A percentile compares a stretch with the other conserved stretches of the same genome.
Evolutionary conservation across 2,329 filamentous ascomycete genomes (phyloP).

Genomic region (Penicillium sp.): DNA sequence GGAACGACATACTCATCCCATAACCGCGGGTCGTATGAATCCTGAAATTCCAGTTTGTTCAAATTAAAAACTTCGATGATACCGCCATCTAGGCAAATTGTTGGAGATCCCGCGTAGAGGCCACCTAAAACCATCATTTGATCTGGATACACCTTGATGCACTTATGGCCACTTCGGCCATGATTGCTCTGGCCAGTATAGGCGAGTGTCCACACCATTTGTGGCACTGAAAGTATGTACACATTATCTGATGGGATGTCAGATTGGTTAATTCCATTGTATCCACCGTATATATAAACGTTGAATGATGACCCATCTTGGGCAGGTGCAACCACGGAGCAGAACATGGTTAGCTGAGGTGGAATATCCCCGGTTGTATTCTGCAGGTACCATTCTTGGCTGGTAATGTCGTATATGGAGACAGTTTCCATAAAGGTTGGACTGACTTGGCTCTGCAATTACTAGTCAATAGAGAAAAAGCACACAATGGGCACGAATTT

Average conservation of each 20-base stretch:
- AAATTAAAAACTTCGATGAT: slow-evolving; percentile 50
- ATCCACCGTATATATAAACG: slow-evolving; percentile 35
- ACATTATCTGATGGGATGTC: slow-evolving; percentile 28
- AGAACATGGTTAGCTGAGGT: slow-evolving; percentile 36
- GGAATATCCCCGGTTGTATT: slow-evolving; percentile 38
- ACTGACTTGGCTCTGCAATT: slow-evolving; percentile 19
- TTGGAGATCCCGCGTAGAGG: slow-evolving; percentile 12
- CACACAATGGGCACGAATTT: neutral
- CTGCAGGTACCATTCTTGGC: slow-evolving; percentile 31
- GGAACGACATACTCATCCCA: slow-evolving; percentile 33
- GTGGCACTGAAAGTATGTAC: slow-evolving; percentile 32
- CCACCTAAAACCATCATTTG: slow-evolving; percentile 42
- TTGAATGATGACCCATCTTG: slow-evolving; percentile 35
- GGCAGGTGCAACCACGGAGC: slow-evolving; percentile 38
- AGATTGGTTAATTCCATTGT: slow-evolving; percentile 20
- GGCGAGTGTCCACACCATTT: slow-evolving; percentile 31
- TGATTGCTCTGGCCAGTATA: slow-evolving; percentile 18
- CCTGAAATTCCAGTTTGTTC: slow-evolving; percentile 30
- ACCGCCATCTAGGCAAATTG: slow-evolving; percentile 48
- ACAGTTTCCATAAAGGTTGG: slow-evolving; percentile 37
- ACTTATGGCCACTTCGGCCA: slow-evolving; percentile 31
- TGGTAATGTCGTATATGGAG: slow-evolving; percentile 35
- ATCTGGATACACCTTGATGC: slow-evolving; percentile 46
- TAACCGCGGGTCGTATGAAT: slow-evolving; percentile 27
- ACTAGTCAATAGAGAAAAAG: neutral